These are phyloP conservation scores for Kokia cookei DNA, from an alignment of 441 rosid genomes.

Conservation along the genomic window DNA sequence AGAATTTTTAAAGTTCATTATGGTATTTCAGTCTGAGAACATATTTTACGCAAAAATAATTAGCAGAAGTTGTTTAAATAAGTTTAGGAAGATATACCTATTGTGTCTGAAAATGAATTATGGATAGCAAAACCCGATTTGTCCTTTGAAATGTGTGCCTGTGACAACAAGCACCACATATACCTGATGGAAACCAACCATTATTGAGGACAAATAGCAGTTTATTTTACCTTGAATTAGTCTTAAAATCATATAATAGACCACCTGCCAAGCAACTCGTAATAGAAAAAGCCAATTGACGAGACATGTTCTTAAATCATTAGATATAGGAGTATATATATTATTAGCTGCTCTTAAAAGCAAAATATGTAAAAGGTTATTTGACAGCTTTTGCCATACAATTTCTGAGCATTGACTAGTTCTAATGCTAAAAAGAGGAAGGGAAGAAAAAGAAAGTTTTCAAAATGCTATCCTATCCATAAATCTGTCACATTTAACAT, in stretches of 20 bases:
- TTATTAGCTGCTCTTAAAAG: constrained; percentile 13
- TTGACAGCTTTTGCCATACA: constrained; percentile 22
- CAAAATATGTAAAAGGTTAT: constrained; percentile 11
- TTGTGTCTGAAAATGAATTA: too few relatives aligned
- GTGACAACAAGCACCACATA: too few relatives aligned
- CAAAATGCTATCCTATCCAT: constrained; percentile 24
- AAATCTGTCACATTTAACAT: constrained; percentile 19
- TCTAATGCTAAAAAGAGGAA: constrained; percentile 6
- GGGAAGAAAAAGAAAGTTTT: background rate
- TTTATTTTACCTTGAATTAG: too few relatives aligned
- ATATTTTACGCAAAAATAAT: background rate
- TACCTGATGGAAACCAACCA: too few relatives aligned
- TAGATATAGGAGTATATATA: background rate
- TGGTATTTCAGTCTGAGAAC: background rate
- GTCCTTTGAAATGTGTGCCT: too few relatives aligned
- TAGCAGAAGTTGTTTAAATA: too few relatives aligned
- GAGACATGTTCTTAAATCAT: constrained; percentile 3
- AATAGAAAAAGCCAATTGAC: background rate
- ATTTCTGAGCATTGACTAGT: constrained; percentile 7
- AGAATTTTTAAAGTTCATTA: background rate
- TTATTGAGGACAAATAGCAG: too few relatives aligned
- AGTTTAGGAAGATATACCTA: too few relatives aligned
- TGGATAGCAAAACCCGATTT: too few relatives aligned
- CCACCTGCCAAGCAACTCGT: background rate
- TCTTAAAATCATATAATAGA: background rate